Conservation (phyloP, 768 basidiomycete species). For the Boletus vinaceobasis region DNA sequence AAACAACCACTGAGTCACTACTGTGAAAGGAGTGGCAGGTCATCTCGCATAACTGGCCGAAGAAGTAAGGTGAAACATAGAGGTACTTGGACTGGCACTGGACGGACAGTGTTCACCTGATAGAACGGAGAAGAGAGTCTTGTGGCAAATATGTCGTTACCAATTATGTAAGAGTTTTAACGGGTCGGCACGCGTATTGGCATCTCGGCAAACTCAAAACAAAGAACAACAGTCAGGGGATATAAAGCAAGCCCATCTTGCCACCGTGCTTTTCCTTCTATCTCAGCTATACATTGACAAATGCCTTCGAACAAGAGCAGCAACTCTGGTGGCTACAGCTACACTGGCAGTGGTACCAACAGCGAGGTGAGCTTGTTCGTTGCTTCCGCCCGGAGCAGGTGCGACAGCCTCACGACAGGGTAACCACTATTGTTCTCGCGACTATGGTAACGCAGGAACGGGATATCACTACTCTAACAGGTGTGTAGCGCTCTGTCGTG, state of each 20-base stretch:
- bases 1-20: not conserved
- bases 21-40: not conserved
- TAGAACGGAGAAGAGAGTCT: too few relatives aligned
- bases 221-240: slow-evolving; percentile 11
- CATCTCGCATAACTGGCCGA: not conserved
- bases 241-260: not conserved
- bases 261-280: not conserved
- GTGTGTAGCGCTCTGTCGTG: slow-evolving; percentile 30
- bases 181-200: not conserved
- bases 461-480: slow-evolving; percentile 64
- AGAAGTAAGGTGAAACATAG: not conserved
- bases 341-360: slow-evolving; percentile 52
- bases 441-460: slow-evolving; percentile 38
- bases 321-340: slow-evolving; percentile 34
- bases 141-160: too few relatives aligned
- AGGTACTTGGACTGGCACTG: not conserved
- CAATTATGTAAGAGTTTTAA: too few relatives aligned
- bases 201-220: slow-evolving; percentile 3
- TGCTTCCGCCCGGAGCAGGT: not conserved
- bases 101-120: too few relatives aligned
- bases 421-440: slow-evolving; percentile 58
- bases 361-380: slow-evolving; percentile 36
- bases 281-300: not conserved
- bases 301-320: slow-evolving; percentile 15
- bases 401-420: slow-evolving; percentile 37